Conservation (phyloP, 2,329 filamentous ascomycete genomes). For the Talaromyces sp. region DNA sequence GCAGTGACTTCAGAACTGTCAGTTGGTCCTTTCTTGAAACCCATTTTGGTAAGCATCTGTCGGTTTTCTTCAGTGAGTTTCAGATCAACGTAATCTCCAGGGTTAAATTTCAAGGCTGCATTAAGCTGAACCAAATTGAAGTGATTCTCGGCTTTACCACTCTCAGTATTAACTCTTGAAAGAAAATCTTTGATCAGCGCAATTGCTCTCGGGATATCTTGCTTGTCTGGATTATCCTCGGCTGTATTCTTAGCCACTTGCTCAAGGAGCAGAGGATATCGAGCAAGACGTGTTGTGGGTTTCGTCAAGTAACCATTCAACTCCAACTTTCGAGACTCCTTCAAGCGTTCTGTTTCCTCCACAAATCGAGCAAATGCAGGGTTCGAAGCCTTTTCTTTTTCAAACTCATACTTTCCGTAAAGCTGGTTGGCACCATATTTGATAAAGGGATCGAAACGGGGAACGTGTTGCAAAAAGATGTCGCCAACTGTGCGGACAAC, state of each 20-base stretch:
- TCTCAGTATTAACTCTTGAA: constrained; percentile 85
- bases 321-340: constrained; percentile 94
- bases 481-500: constrained; percentile 88
- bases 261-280: constrained; percentile 88
- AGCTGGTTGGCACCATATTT: constrained; percentile 92
- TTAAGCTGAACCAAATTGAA: constrained; percentile 93
- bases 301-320: constrained; percentile 97
- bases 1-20: constrained; percentile 87
- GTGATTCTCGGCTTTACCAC: constrained; percentile 93
- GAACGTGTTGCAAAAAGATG: constrained; percentile 87
- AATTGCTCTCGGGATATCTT: constrained; percentile 87
- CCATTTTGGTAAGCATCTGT: constrained; percentile 89
- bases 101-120: constrained; percentile 82
- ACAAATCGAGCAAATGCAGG: constrained; percentile 83
- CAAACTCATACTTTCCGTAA: constrained; percentile 96
- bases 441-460: constrained; percentile 92
- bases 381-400: constrained; percentile 87
- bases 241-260: constrained; percentile 89
- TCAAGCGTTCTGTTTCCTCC: constrained; percentile 90
- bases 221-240: constrained; percentile 80
- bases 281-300: constrained; percentile 87
- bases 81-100: constrained; percentile 85
- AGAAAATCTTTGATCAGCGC: constrained; percentile 81
- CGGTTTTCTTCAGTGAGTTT: constrained; percentile 91
- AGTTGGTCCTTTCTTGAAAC: constrained; percentile 84